A percentile compares a stretch with the other conserved stretches of the same genome.
These are phyloP conservation scores for Lentinula edodes DNA, from an alignment of 768 basidiomycete species.

Conservation along the genomic window DNA sequence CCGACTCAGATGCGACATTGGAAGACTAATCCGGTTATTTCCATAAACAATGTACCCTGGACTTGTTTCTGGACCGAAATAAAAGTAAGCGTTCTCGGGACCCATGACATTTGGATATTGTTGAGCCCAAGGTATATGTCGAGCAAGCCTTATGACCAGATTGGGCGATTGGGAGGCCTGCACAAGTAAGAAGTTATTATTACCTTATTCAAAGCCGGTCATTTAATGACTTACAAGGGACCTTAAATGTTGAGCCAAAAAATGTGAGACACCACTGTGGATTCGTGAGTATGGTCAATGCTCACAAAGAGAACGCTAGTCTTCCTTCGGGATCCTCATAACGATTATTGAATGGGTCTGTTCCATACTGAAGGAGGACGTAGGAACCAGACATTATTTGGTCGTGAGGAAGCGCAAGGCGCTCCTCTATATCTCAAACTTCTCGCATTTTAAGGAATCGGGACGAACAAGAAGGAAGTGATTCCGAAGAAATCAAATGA, in stretches of 20 bases:
- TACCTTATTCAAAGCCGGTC: not conserved
- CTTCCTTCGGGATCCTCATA: constrained; percentile 63
- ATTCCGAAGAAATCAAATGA: not conserved
- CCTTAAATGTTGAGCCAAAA: constrained; percentile 1
- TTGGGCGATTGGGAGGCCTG: constrained; percentile 57
- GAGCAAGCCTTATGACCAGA: constrained; percentile 55
- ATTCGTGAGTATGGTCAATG: constrained; percentile 9
- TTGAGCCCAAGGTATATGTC: constrained; percentile 62
- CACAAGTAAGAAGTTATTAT: not conserved
- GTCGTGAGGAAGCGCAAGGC: constrained; percentile 5
- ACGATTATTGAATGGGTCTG: constrained; percentile 52
- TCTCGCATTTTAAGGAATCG: not conserved
- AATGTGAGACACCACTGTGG: constrained; percentile 10
- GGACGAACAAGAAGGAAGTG: not conserved
- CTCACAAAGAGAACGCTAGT: constrained; percentile 66
- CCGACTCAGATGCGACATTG: constrained; percentile 53
- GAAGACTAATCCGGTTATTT: constrained; percentile 44
- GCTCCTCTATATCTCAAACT: not conserved
- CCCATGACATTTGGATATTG: constrained; percentile 71
- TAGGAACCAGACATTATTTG: constrained; percentile 30
- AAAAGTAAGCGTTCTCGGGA: constrained; percentile 72
- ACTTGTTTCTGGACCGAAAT: constrained; percentile 59
- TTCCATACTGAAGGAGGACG: constrained; percentile 59
- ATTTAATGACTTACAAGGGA: constrained; percentile 6
- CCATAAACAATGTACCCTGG: constrained; percentile 69